phyloP scores from a whole-genome alignment of 2,329 filamentous ascomycete species.

The Emmonsiellopsis sp. region DNA sequence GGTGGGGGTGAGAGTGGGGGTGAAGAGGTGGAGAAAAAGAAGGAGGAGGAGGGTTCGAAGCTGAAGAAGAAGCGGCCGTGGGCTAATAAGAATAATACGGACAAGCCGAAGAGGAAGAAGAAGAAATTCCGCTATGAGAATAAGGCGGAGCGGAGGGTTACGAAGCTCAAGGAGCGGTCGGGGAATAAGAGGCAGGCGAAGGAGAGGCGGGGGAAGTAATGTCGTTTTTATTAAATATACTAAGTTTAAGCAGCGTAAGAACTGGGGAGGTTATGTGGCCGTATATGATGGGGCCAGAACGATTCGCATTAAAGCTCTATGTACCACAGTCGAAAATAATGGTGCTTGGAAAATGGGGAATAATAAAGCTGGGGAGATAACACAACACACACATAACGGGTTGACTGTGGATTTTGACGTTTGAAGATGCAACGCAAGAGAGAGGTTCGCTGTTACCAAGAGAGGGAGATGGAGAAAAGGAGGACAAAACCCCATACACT shows the following conservation, averaged over 20 bases:
- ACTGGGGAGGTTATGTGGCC: neutral
- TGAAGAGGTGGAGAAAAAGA: conserved; percentile 15
- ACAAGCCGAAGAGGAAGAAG: conserved; percentile 57
- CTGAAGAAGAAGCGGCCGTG: conserved; percentile 35
- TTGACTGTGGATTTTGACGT: neutral
- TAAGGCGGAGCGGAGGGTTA: conserved; percentile 66
- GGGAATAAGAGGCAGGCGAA: conserved; percentile 64
- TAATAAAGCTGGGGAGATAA: neutral
- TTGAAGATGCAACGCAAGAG: neutral
- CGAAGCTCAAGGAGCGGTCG: conserved; percentile 53
- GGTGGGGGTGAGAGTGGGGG: conserved; percentile 8
- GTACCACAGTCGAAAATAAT: conserved; percentile 2
- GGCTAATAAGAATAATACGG: conserved; percentile 34
- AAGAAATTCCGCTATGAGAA: conserved; percentile 89
- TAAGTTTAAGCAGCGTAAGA: neutral
- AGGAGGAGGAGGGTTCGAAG: conserved; percentile 10
- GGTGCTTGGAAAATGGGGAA: neutral
- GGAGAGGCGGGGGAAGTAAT: conserved; percentile 36
- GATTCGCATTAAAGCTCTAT: conserved; percentile 4
- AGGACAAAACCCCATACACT: neutral
- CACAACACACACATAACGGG: neutral
- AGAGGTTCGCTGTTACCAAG: neutral
- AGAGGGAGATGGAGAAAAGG: neutral
- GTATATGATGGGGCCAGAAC: neutral
- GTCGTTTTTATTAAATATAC: conserved; percentile 3